A percentile compares a stretch with the other conserved stretches of the same genome.
phyloP scores from a whole-genome alignment of 371 early-diverging fungal species.

The Lichtheimia ornata region DNA sequence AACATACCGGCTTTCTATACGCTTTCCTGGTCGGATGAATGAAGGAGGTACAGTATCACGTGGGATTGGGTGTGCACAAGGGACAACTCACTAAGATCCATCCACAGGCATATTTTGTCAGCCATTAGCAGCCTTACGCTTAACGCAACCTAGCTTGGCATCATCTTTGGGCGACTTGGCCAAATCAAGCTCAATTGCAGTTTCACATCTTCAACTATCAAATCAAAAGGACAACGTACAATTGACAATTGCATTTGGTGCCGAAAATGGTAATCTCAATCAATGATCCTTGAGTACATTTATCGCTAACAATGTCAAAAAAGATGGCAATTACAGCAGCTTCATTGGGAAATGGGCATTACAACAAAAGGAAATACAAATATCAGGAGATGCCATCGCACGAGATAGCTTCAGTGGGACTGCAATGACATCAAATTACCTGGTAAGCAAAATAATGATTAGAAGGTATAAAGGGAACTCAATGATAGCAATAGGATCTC shows the following conservation, averaged over 20 bases:
- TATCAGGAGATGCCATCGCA: constrained; percentile 10
- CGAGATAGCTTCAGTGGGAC: constrained; percentile 6
- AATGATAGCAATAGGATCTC: not conserved
- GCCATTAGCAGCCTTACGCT: constrained; percentile 15
- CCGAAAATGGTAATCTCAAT: constrained; percentile 6
- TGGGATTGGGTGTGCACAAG: too few species aligned
- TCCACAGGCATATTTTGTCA: constrained; percentile 14
- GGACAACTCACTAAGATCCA: too few species aligned
- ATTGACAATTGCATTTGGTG: constrained; percentile 16
- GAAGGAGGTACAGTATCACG: constrained; percentile 3
- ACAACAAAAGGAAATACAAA: constrained; percentile 7
- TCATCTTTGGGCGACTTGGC: constrained; percentile 2
- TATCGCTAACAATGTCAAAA: not conserved
- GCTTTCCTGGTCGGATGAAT: constrained; percentile 29
- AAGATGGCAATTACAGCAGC: not conserved
- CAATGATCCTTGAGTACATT: not conserved
- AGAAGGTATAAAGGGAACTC: too few species aligned
- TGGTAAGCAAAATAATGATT: not conserved
- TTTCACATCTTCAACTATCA: constrained; percentile 19
- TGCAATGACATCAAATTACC: constrained; percentile 1
- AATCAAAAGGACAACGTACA: constrained; percentile 3
- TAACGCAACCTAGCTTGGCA: constrained; percentile 6
- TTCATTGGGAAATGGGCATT: constrained; percentile 16
- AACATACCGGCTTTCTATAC: constrained; percentile 31
- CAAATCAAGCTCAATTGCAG: constrained; percentile 5